phyloP scores from a whole-genome alignment of 306 rosid genomes.

The Parietaria judaica region DNA sequence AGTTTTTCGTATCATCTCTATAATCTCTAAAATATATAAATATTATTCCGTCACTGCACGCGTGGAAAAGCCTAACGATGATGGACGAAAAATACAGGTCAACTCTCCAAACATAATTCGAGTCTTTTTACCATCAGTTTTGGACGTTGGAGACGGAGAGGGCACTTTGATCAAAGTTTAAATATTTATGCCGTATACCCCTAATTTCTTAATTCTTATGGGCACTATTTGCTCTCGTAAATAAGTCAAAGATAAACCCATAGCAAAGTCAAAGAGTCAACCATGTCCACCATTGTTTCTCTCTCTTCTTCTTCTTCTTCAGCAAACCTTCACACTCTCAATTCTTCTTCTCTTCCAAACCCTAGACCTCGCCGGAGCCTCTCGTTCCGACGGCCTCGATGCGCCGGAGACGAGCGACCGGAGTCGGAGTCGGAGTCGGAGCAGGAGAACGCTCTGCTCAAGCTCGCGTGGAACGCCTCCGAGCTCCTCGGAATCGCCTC shows the following conservation, averaged over 20 bases:
- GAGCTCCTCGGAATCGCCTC: slow-evolving; percentile 86
- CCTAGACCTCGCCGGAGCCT: slow-evolving; percentile 8
- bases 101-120: too few species aligned
- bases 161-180: too few species aligned
- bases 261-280: not conserved
- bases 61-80: too few species aligned
- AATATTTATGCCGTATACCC: too few species aligned
- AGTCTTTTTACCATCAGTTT: too few species aligned
- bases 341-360: not conserved
- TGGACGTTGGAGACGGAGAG: too few species aligned
- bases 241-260: slow-evolving; percentile 20
- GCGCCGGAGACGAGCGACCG: slow-evolving; percentile 35
- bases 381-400: slow-evolving; percentile 29
- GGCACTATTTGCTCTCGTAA: slow-evolving; percentile 15
- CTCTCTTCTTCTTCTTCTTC: slow-evolving; percentile 26
- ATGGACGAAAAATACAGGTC: too few species aligned
- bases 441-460: slow-evolving; percentile 55
- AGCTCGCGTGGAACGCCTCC: slow-evolving; percentile 82
- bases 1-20: too few species aligned
- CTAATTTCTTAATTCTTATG: slow-evolving; percentile 15
- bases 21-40: too few species aligned
- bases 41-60: too few species aligned
- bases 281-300: slow-evolving; percentile 35
- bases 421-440: slow-evolving; percentile 32
- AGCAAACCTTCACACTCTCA: slow-evolving; percentile 25